A percentile compares a stretch with the other conserved stretches of the same genome.
These are phyloP conservation scores for Ciborinia camelliae DNA, from an alignment of 2,329 filamentous ascomycete genomes.

Conservation along the genomic window DNA sequence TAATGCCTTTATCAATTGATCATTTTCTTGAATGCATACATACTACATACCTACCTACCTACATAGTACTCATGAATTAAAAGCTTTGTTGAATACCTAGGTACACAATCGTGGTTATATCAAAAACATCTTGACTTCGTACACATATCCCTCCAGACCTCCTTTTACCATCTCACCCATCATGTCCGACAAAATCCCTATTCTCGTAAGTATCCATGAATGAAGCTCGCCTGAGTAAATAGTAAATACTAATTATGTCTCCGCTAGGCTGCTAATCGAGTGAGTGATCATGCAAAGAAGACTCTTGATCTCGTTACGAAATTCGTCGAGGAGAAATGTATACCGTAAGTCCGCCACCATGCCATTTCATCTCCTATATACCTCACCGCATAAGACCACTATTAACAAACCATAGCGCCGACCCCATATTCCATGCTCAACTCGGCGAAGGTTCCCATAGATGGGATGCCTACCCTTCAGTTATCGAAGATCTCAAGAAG, in stretches of 20 bases:
- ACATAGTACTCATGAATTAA: not conserved
- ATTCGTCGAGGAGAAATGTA: constrained; percentile 95
- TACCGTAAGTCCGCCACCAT: constrained; percentile 54
- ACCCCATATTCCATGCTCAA: constrained; percentile 76
- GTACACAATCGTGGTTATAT: not conserved
- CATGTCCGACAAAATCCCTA: constrained; percentile 48
- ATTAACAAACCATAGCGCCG: constrained; percentile 53
- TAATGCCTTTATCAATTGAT: not conserved
- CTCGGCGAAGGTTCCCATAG: constrained; percentile 69
- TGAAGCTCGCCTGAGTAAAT: constrained; percentile 13
- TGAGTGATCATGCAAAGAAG: constrained; percentile 81
- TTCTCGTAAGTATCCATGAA: constrained; percentile 41
- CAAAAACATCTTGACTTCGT: not conserved
- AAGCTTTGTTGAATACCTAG: not conserved
- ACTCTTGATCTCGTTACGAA: constrained; percentile 85
- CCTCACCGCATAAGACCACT: constrained; percentile 8
- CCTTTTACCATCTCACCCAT: constrained; percentile 19
- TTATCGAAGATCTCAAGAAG: constrained; percentile 86
- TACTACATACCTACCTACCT: no score
- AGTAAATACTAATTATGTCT: constrained; percentile 23
- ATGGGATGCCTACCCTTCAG: constrained; percentile 74
- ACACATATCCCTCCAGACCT: not conserved
- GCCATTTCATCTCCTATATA: constrained; percentile 5
- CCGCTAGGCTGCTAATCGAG: constrained; percentile 43
- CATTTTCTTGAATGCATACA: not conserved